These are phyloP conservation scores for Mycena floridula DNA, from an alignment of 768 basidiomycete genomes.

Conservation along the genomic window DNA sequence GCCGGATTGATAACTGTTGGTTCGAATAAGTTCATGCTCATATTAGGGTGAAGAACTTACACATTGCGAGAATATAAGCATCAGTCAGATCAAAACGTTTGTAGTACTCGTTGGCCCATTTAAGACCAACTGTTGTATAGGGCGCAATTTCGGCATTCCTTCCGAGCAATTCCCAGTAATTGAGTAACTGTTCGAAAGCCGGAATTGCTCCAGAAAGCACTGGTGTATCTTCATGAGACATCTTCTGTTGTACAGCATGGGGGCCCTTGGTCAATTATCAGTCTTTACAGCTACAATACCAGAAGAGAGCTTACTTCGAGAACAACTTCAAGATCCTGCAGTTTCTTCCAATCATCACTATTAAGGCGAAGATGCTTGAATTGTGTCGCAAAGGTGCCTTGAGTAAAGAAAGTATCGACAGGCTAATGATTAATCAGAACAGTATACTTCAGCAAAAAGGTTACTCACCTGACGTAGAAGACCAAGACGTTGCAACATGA, in stretches of 20 bases:
- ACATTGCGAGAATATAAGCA: too few species aligned
- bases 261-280: too few species aligned
- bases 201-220: conserved; percentile 15
- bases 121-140: neutral
- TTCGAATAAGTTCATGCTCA: too few species aligned
- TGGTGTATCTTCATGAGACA: conserved; percentile 13
- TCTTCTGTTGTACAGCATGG: conserved; percentile 11
- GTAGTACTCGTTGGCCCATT: too few species aligned
- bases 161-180: conserved; percentile 8
- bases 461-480: conserved; percentile 8
- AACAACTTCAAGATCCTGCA: conserved; percentile 13
- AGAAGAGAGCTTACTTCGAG: too few species aligned
- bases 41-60: too few species aligned
- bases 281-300: too few species aligned
- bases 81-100: too few species aligned
- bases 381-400: conserved; percentile 4
- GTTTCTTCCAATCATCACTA: conserved; percentile 8
- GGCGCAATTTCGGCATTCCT: conserved; percentile 4
- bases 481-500: conserved; percentile 10
- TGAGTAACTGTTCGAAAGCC: conserved; percentile 15
- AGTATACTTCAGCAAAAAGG: neutral
- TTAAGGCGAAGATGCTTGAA: conserved; percentile 1
- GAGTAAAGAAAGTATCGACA: conserved; percentile 6
- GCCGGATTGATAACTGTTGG: too few species aligned
- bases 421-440: conserved; percentile 4